phyloP scores from a whole-genome alignment of 192 early-diverging fungal genomes.

The Glomus cerebriforme region DNA sequence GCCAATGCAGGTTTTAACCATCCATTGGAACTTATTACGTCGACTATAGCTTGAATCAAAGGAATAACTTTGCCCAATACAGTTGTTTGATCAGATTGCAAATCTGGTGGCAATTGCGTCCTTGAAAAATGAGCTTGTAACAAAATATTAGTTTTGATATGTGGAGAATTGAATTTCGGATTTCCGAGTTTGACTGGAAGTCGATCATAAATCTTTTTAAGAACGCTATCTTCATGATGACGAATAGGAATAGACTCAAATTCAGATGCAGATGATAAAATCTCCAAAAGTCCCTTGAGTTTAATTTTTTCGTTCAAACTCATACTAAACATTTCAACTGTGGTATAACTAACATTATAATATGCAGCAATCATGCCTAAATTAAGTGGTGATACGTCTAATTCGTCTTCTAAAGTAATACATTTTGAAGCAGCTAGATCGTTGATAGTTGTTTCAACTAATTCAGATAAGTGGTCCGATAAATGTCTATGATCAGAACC shows the following conservation, averaged over 20 bases:
- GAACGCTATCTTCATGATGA: slow-evolving; percentile 85
- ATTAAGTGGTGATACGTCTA: slow-evolving; percentile 81
- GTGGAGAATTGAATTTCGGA: slow-evolving; percentile 83
- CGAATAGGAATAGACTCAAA: slow-evolving; percentile 91
- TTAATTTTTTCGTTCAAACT: slow-evolving; percentile 86
- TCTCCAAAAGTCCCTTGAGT: slow-evolving; percentile 88
- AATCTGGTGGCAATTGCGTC: slow-evolving; percentile 84
- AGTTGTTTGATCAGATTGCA: slow-evolving; percentile 84
- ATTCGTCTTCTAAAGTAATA: slow-evolving; percentile 66
- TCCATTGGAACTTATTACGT: slow-evolving; percentile 90
- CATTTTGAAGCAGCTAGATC: slow-evolving; percentile 90
- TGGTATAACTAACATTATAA: slow-evolving; percentile 94
- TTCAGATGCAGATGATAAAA: slow-evolving; percentile 91
- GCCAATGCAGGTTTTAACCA: slow-evolving; percentile 89
- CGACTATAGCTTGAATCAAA: slow-evolving; percentile 90
- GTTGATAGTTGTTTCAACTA: slow-evolving; percentile 88
- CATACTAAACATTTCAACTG: slow-evolving; percentile 91
- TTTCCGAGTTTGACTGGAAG: slow-evolving; percentile 72
- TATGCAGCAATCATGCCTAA: slow-evolving; percentile 97
- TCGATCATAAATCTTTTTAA: slow-evolving; percentile 80
- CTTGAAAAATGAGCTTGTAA: slow-evolving; percentile 96
- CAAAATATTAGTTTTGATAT: slow-evolving; percentile 90
- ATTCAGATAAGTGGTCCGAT: slow-evolving; percentile 90
- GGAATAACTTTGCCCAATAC: slow-evolving; percentile 69
- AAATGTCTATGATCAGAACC: slow-evolving; percentile 86